Conservation (phyloP, 257 asterid genomes). For the Solanum piurae region DNA sequence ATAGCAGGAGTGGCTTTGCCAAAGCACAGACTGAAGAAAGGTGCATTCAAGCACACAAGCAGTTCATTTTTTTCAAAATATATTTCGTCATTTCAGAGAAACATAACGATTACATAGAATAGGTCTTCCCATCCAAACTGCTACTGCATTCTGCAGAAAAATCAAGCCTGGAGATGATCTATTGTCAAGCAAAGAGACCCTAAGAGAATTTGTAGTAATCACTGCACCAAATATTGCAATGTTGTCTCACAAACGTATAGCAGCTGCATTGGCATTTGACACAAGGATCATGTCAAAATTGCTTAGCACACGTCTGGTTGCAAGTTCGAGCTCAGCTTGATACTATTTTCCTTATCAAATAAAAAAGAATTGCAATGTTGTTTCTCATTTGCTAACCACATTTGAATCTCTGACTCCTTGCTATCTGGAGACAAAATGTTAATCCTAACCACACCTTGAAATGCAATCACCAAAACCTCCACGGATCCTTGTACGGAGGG, state of each 20-base stretch:
- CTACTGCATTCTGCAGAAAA: background rate
- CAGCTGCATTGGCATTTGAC: background rate
- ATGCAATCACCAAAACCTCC: conserved; percentile 55
- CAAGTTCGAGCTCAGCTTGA: background rate
- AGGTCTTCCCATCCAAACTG: background rate
- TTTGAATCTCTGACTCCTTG: background rate
- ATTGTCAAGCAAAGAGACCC: background rate
- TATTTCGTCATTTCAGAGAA: background rate
- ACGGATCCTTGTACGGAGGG: conserved; percentile 91
- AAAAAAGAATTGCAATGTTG: background rate
- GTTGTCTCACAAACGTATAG: background rate
- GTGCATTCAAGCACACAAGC: background rate
- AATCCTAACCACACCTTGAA: background rate
- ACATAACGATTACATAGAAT: background rate
- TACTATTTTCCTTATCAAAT: background rate
- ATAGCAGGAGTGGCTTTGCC: background rate
- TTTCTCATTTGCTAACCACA: background rate
- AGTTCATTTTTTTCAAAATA: background rate
- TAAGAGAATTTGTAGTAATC: background rate
- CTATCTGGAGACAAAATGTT: background rate
- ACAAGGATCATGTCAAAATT: background rate
- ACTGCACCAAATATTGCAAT: background rate
- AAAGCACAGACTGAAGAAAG: background rate
- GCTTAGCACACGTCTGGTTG: background rate
- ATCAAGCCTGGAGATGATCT: background rate